phyloP scores from a whole-genome alignment of 2,329 filamentous ascomycete genomes.

The Cladosporium halotolerans region DNA sequence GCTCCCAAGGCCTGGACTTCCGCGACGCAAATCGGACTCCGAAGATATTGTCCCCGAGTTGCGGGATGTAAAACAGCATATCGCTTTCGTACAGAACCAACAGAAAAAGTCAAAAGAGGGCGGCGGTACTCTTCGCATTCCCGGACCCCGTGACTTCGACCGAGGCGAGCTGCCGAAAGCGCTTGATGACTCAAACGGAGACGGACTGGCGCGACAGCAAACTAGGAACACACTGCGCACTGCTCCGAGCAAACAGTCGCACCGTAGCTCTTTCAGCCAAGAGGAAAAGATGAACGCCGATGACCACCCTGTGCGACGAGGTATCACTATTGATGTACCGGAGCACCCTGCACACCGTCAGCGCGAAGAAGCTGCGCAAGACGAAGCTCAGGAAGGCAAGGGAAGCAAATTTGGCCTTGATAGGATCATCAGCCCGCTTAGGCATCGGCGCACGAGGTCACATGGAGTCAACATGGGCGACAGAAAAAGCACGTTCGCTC shows the following conservation, averaged over 20 bases:
- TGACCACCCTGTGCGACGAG: constrained; percentile 41
- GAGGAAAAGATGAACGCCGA: constrained; percentile 31
- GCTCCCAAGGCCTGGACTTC: constrained; percentile 35
- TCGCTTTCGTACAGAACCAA: constrained; percentile 81
- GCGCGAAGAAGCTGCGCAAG: constrained; percentile 18
- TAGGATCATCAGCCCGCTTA: constrained; percentile 12
- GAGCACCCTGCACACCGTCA: constrained; percentile 36
- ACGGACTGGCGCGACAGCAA: constrained; percentile 22
- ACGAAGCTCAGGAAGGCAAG: constrained; percentile 12
- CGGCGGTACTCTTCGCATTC: constrained; percentile 74
- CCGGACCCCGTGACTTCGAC: constrained; percentile 85
- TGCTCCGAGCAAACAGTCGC: constrained; percentile 14
- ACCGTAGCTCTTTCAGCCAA: constrained; percentile 19
- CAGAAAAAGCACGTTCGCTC: constrained; percentile 29
- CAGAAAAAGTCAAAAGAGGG: constrained; percentile 58
- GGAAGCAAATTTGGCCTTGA: constrained; percentile 9
- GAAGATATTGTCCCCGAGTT: constrained; percentile 44
- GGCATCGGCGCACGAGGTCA: constrained; percentile 12
- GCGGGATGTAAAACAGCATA: constrained; percentile 61
- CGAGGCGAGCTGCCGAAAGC: constrained; percentile 65
- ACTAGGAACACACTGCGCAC: constrained; percentile 22
- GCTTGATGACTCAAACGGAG: constrained; percentile 43
- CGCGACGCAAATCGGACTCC: constrained; percentile 33
- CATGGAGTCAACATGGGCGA: constrained; percentile 10
- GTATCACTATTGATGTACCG: constrained; percentile 64